These are phyloP conservation scores for maize (Zea mays) DNA, from an alignment of 176 grass and related monocot genomes.

Conservation along the genomic window DNA sequence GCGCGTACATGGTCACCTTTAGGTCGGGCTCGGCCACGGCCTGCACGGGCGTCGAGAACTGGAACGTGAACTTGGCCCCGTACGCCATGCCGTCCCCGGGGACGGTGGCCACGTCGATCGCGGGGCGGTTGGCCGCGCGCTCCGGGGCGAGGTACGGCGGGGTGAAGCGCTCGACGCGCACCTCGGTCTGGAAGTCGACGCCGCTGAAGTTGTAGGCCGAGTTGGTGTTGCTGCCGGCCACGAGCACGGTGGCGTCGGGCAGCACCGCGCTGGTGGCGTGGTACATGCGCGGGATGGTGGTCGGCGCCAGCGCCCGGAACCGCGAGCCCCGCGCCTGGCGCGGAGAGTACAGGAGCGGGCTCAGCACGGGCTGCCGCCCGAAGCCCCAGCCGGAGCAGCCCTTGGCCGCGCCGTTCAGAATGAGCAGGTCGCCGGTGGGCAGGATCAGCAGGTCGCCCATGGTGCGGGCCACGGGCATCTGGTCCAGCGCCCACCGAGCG, in stretches of 20 bases:
- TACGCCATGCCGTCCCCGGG: constrained; percentile 46
- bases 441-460: constrained; percentile 82
- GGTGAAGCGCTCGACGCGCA: constrained; percentile 68
- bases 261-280: constrained; percentile 77
- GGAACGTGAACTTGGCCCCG: constrained; percentile 42
- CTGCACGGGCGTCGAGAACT: constrained; percentile 35
- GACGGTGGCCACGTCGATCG: constrained; percentile 43
- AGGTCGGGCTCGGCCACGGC: constrained; percentile 36
- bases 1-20: constrained; percentile 80
- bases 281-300: constrained; percentile 70
- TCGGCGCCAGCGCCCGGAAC: constrained; percentile 51
- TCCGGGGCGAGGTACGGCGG: constrained; percentile 71
- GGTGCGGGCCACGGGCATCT: constrained; percentile 60
- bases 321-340: constrained; percentile 20
- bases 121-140: constrained; percentile 34
- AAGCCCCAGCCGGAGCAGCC: constrained; percentile 78
- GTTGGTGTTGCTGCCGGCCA: constrained; percentile 84
- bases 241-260: constrained; percentile 73
- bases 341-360: constrained; percentile 43
- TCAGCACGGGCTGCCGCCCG: constrained; percentile 49
- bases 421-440: constrained; percentile 71
- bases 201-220: constrained; percentile 62
- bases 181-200: constrained; percentile 71
- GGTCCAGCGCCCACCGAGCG: constrained; percentile 56
- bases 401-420: constrained; percentile 68